These are phyloP conservation scores for Astrothelium macrocarpum DNA, from an alignment of 495 filamentous ascomycete genomes.

Conservation along the genomic window DNA sequence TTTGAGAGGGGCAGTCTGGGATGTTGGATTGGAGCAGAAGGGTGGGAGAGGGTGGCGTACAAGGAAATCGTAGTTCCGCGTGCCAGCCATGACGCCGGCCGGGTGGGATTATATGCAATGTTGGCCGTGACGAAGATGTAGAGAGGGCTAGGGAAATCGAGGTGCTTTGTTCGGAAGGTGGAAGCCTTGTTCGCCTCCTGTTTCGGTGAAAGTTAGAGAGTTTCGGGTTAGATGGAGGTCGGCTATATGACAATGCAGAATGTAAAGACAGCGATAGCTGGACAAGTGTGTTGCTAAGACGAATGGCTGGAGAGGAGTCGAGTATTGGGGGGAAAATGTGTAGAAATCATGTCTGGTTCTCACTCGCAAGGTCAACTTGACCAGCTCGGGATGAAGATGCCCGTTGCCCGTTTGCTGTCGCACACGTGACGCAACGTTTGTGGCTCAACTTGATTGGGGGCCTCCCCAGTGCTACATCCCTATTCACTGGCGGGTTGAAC, in stretches of 20 bases:
- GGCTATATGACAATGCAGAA: no score
- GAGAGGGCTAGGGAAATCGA: background rate
- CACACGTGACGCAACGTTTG: no score
- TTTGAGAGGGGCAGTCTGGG: background rate
- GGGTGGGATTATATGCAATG: constrained; percentile 17
- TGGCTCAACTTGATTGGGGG: no score
- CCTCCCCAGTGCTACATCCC: no score
- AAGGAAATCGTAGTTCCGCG: constrained; percentile 96
- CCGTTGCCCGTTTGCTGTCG: no score
- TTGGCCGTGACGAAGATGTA: background rate
- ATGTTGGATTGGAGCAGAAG: constrained; percentile 1
- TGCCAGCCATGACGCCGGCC: constrained; percentile 69
- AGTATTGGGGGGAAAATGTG: background rate
- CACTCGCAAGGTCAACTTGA: no score
- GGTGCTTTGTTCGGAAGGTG: background rate
- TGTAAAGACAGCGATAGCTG: background rate
- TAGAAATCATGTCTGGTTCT: background rate
- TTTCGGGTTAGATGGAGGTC: background rate
- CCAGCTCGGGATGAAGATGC: background rate
- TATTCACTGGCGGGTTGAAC: no score
- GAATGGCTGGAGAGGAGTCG: background rate
- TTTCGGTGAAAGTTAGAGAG: background rate
- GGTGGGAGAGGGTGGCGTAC: constrained; percentile 43
- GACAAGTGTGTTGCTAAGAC: background rate
- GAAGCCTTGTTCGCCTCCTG: constrained; percentile 4